Conservation (phyloP, 129 eudicot species). For the Artemisia argyi region DNA sequence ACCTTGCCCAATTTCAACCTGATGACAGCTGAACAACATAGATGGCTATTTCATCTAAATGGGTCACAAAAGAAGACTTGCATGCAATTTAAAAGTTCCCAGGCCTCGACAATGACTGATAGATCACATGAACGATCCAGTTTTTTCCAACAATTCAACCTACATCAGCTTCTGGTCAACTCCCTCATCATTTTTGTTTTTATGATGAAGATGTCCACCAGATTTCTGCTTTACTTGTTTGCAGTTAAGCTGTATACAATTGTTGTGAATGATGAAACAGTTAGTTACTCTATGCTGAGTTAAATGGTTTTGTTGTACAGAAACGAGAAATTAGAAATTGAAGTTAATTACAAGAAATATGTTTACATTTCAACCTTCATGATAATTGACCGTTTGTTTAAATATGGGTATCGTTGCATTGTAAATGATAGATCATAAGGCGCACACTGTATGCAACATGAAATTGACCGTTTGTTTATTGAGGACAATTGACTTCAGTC, state of each 20-base stretch:
- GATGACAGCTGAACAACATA: constrained; percentile 2
- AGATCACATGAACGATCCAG: background rate
- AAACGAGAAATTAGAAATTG: background rate
- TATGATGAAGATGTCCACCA: background rate
- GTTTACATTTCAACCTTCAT: background rate
- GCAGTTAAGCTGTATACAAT: background rate
- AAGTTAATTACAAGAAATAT: background rate
- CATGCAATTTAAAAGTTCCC: background rate
- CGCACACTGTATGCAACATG: no score
- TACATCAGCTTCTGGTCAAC: no score
- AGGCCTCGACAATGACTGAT: background rate
- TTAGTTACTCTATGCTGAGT: background rate
- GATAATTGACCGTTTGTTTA: no score
- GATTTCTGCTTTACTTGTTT: background rate
- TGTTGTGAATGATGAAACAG: background rate
- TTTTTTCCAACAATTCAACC: background rate
- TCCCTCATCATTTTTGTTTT: background rate
- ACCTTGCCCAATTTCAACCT: constrained; percentile 19
- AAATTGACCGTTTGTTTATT: no score
- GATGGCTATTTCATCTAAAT: background rate
- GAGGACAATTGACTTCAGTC: no score
- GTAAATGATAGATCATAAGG: no score
- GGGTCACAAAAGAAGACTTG: background rate
- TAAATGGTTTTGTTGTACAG: background rate
- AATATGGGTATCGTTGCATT: no score